Evolutionary conservation across 805 yeast genomes (phyloP), one percentile per base, ranked within the genome.

Genomic region (Schwanniomyces sp.): DNA sequence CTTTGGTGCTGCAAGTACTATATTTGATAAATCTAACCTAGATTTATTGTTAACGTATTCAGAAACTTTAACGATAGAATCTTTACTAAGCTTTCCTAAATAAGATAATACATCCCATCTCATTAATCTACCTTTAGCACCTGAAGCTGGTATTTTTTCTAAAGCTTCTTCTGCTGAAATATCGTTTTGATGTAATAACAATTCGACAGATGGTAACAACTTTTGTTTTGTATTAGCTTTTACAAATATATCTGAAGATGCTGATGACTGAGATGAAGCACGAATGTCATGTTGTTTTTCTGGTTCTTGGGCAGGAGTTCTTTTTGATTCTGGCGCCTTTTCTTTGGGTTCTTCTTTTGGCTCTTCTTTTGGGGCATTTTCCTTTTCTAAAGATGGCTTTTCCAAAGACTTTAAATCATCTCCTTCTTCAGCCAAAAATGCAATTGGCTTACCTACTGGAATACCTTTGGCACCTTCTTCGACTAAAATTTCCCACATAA

Each of bases 51-150:
- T 72, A 52, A 91, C 66, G 59, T 72, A 84, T 27, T 79, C 69
- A 5, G 87, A 74, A 48, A 91, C 75, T 17, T 69, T 63, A 16
- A 67, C 57, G 21, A 83, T 82, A 6, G 85, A 69, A 7, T 79
- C 82, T 34, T 71, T 57, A 9, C 88, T 67, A 45, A 91, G 86
- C 51, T 79, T 67, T 26, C 98, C 97, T 44, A 91, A 60, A 62
- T 81, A 83, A 0, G 95, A 94, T 54, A 91, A 75, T 1, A 91
- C 92, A 65, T 92, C 99, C 52, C 98, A 98, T 69, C 87, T 88
- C 53, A 92, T 75, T 36, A 92, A 64, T 59, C 96, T 79, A 8
- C 98, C 98, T 47, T 84, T 78, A 26, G 95, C 95, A 17, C 98
- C 99, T 1, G 96, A 77, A 7, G 97, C 95, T 36, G 80, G 72